Conservation (phyloP, 345 rosid species). For the Linum lewisii region DNA sequence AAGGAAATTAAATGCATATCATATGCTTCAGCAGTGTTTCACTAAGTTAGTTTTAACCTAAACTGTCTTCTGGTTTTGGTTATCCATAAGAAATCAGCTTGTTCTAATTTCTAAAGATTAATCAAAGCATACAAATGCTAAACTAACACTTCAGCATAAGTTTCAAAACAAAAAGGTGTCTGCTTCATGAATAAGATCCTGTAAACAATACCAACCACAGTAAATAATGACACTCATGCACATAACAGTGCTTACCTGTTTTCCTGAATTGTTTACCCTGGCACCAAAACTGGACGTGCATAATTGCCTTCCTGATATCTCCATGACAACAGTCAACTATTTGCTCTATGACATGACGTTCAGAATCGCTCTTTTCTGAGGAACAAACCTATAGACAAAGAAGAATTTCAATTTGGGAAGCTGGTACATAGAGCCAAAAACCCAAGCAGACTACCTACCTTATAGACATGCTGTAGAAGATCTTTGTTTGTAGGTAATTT, state of each 20-base stretch:
- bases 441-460: conserved; percentile 32
- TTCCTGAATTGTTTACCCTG: conserved; percentile 43
- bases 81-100: neutral
- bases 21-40: neutral
- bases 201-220: neutral
- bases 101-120: neutral
- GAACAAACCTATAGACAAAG: conserved; percentile 52
- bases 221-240: neutral
- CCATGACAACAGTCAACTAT: conserved; percentile 41
- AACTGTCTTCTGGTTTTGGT: neutral
- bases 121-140: neutral
- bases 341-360: conserved; percentile 44
- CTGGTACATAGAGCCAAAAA: neutral
- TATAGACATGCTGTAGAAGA: conserved; percentile 39
- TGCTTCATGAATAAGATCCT: neutral
- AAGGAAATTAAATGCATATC: neutral
- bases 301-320: conserved; percentile 71
- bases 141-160: neutral
- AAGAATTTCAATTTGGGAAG: neutral
- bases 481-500: conserved; percentile 44
- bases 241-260: conserved; percentile 9
- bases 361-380: conserved; percentile 47
- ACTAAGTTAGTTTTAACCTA: neutral
- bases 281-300: conserved; percentile 89
- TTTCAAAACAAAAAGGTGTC: neutral